phyloP scores from a whole-genome alignment of 495 filamentous ascomycete species.

The Thermothielavioides terrestris region DNA sequence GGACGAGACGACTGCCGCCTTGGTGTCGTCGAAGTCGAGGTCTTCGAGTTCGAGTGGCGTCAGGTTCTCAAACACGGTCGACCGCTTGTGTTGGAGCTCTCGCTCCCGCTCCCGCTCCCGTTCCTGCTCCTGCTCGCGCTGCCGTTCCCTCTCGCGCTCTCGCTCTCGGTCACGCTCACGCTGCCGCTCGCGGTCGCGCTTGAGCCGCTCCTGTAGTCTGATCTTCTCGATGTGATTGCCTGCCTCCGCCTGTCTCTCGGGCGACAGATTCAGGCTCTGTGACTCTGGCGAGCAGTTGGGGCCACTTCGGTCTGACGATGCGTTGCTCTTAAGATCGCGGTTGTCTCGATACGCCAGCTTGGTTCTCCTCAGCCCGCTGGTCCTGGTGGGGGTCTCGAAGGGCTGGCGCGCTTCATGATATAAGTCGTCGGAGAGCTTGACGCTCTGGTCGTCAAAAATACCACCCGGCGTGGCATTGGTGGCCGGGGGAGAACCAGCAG shows the following conservation, averaged over 20 bases:
- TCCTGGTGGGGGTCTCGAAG: constrained; percentile 23
- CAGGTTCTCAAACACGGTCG: constrained; percentile 25
- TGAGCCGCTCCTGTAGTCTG: constrained; percentile 18
- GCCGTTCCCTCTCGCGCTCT: constrained; percentile 16
- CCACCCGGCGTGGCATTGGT: constrained; percentile 7
- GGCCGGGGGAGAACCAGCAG: constrained; percentile 3
- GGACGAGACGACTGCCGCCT: constrained; percentile 18
- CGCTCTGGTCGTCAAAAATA: constrained; percentile 14
- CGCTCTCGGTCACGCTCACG: constrained; percentile 15
- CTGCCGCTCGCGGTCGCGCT: constrained; percentile 19
- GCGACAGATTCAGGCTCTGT: constrained; percentile 20
- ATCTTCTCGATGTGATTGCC: constrained; percentile 19
- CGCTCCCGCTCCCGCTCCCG: constrained; percentile 13
- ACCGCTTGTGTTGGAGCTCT: constrained; percentile 22
- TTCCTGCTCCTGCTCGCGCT: constrained; percentile 17
- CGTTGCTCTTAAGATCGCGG: constrained; percentile 16
- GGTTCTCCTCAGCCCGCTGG: constrained; percentile 16
- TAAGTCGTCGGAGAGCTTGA: constrained; percentile 15
- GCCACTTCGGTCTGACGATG: constrained; percentile 12
- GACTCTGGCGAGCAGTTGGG: constrained; percentile 15
- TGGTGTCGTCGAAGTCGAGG: constrained; percentile 24
- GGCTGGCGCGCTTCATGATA: constrained; percentile 18
- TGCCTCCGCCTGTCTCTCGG: constrained; percentile 17
- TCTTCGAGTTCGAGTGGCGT: constrained; percentile 16
- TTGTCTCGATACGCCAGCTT: constrained; percentile 21